A percentile compares a stretch with the other conserved stretches of the same genome.
Evolutionary conservation across 106 monocot species (phyloP).

Genomic region (Triglochin maritima): DNA sequence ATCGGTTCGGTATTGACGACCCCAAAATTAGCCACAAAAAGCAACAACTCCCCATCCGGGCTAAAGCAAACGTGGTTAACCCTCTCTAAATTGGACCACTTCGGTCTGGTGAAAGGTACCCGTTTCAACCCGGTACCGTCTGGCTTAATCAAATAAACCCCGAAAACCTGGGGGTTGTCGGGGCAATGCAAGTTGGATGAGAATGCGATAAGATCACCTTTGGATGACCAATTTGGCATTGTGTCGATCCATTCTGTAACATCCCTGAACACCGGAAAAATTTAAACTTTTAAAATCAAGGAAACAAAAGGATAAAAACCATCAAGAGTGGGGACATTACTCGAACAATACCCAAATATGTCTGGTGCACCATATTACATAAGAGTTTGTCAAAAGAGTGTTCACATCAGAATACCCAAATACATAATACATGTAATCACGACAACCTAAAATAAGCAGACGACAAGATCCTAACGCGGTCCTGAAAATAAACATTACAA

Average conservation of each 20-base stretch:
- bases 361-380: no score
- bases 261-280: no score
- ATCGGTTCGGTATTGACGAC: slow-evolving; percentile 54
- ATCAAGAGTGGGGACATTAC: no score
- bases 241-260: slow-evolving; percentile 88
- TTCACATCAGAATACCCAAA: no score
- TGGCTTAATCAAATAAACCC: slow-evolving; percentile 48
- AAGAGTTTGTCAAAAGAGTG: no score
- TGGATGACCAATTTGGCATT: slow-evolving; percentile 92
- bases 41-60: slow-evolving; percentile 14
- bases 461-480: no score
- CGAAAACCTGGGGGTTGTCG: slow-evolving; percentile 24
- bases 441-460: no score
- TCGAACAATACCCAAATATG: no score
- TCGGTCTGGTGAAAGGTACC: slow-evolving; percentile 3
- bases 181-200: slow-evolving; percentile 79
- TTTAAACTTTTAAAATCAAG: no score
- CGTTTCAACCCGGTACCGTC: slow-evolving; percentile 41
- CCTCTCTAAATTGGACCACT: slow-evolving; percentile 16
- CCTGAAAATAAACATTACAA: no score
- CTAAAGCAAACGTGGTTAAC: slow-evolving; percentile 88
- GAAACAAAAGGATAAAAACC: no score
- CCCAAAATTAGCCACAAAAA: slow-evolving; percentile 37
- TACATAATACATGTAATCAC: no score
- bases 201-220: slow-evolving; percentile 71